Evolutionary conservation across 2,329 filamentous ascomycete species (phyloP), one percentile per base, ranked within the genome.

Genomic region (Talaromyces sp.): DNA sequence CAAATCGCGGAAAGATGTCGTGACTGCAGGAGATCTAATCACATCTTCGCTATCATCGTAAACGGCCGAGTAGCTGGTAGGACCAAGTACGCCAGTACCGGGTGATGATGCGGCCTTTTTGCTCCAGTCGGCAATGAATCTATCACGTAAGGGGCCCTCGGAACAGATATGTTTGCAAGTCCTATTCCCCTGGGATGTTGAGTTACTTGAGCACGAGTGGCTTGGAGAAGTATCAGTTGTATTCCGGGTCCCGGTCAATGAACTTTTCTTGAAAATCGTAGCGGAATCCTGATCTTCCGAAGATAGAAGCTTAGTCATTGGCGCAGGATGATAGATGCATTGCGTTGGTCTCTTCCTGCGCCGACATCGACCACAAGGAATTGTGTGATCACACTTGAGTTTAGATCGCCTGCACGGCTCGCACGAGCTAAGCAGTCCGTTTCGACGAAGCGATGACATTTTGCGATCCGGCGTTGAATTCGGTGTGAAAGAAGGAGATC

Each of bases 391-490:
- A 64, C 75, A 78, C 59, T 72, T 73, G 54, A 77, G 69, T 64
- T 78, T 77, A 16, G 75, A 72, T 65, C 74, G 74, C 39, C 76
- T 73, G 65, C 76, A 78, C 16, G 76, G 75, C 66, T 78, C 75
- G 59, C 76, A 78, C 10, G 75, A 77, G 56, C 76, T 74, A 11
- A 73, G 67, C n/a, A 73, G 68, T 13, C 76, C 75, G 69, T 77
- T 77, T 43, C 72, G 73, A 48, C 76, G 75, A 14, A 50, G 59
- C 4, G 52, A 43, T 5, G 60, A 65, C 64, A 65, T 62, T 13
- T 9, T 56, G n/a, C n/a, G 11, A 11, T 14, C 11, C 33, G 52
- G 33, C n/a, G 33, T 39, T 56, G 8, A 41, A 39, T 50, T 33
- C 45, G 43, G 27, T 7, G 27, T 50, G 35, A 41, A 31, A 47